Percentiles rank a stretch among this genome's conserved stretches.
Conservation (phyloP, 2,329 filamentous ascomycete species). For the Ophiostoma triangulosporum region DNA sequence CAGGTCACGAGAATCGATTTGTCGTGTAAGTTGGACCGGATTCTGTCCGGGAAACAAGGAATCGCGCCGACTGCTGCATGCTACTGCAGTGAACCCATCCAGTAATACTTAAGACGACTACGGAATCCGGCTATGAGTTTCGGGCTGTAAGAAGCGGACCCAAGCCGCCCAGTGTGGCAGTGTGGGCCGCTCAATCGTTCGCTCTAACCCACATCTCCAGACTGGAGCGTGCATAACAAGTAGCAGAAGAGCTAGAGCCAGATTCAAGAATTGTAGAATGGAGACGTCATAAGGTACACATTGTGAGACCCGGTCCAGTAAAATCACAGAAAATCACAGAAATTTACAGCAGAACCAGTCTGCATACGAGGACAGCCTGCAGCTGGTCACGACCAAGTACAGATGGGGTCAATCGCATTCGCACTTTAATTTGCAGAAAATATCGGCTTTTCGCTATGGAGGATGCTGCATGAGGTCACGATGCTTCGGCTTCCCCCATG, state of each 20-base stretch:
- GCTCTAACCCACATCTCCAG: background rate
- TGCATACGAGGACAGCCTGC: too few species aligned
- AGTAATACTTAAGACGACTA: background rate
- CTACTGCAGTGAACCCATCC: background rate
- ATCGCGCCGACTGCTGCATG: background rate
- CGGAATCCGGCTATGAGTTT: too few species aligned
- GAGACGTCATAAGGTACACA: background rate
- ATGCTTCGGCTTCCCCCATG: background rate
- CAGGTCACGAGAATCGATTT: background rate
- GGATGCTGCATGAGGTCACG: background rate
- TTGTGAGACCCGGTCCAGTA: background rate
- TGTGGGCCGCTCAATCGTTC: constrained; percentile 7
- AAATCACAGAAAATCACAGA: background rate
- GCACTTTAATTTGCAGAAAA: too few species aligned
- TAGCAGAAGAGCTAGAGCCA: background rate
- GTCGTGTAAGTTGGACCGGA: background rate
- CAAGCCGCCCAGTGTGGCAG: background rate
- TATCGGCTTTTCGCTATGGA: background rate
- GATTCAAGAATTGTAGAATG: too few species aligned
- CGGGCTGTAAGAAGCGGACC: background rate
- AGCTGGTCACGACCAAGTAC: too few species aligned
- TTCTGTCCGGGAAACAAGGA: background rate
- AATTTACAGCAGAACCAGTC: too few species aligned
- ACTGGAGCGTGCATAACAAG: background rate
- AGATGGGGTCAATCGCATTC: too few species aligned